phyloP scores from a whole-genome alignment of 2,329 filamentous ascomycete species.

The Clarireedia paspali region DNA sequence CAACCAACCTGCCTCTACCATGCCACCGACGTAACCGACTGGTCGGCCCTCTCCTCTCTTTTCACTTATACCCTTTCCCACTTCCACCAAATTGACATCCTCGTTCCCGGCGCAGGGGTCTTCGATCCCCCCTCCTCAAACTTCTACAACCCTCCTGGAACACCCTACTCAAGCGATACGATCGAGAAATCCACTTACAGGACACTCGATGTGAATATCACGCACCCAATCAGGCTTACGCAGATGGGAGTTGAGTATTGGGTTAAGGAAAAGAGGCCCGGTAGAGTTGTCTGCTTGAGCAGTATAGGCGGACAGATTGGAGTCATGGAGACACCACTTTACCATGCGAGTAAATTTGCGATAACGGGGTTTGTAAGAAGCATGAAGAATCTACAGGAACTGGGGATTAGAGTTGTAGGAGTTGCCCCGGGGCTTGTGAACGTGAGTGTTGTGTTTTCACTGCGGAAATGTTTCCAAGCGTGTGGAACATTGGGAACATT shows the following conservation, averaged over 20 bases:
- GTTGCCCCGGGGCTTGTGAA: constrained; percentile 37
- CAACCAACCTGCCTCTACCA: constrained; percentile 1
- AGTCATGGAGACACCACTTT: constrained; percentile 32
- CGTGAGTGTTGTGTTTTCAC: neutral
- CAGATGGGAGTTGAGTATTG: constrained; percentile 41
- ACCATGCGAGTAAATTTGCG: constrained; percentile 6
- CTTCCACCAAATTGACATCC: constrained; percentile 31
- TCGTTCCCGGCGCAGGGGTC: constrained; percentile 40
- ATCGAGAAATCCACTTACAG: constrained; percentile 35
- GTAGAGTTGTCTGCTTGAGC: constrained; percentile 34
- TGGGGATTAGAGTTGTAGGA: constrained; percentile 36
- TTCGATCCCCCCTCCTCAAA: constrained; percentile 36
- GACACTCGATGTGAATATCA: constrained; percentile 41
- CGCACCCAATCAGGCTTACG: constrained; percentile 42
- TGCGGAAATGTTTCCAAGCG: no score
- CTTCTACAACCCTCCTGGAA: constrained; percentile 39
- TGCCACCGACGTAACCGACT: constrained; percentile 36
- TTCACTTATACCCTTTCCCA: constrained; percentile 30
- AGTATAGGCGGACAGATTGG: constrained; percentile 38
- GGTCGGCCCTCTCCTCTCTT: constrained; percentile 31
- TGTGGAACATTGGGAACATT: neutral
- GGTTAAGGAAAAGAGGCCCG: constrained; percentile 13
- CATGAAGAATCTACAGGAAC: constrained; percentile 20
- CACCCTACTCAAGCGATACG: constrained; percentile 24
- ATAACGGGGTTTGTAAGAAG: constrained; percentile 6